Evolutionary conservation across 2,329 filamentous ascomycete species (phyloP).

Genomic region (Clarireedia hainanense): DNA sequence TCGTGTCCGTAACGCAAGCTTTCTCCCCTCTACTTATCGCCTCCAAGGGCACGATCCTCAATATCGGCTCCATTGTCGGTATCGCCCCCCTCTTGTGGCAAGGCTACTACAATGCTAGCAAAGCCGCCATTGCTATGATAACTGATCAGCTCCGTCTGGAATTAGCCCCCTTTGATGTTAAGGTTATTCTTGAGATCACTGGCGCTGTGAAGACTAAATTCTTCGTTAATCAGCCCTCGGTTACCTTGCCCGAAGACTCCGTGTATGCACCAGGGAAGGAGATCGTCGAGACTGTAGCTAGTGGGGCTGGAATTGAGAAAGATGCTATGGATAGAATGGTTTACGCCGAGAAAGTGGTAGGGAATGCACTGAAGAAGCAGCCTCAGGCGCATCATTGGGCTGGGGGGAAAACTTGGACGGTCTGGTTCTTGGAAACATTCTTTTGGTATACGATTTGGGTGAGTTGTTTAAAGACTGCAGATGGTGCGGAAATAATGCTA

Average conservation of each 20-base stretch:
- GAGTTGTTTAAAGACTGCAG: not conserved
- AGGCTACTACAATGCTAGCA: constrained; percentile 22
- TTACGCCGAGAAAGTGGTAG: constrained; percentile 18
- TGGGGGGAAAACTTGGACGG: constrained; percentile 10
- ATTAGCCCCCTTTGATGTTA: constrained; percentile 18
- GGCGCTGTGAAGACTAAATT: constrained; percentile 18
- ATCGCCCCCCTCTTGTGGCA: constrained; percentile 12
- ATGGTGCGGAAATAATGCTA: not conserved
- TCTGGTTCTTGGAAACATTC: constrained; percentile 19
- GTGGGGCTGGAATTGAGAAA: constrained; percentile 2
- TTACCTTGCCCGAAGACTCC: constrained; percentile 14
- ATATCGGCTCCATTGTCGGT: constrained; percentile 33
- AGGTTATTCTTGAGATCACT: constrained; percentile 17
- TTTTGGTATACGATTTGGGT: constrained; percentile 14
- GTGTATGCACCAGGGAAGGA: constrained; percentile 17
- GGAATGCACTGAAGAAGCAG: constrained; percentile 18
- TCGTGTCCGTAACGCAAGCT: constrained; percentile 27
- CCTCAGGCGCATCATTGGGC: constrained; percentile 17
- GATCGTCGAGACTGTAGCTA: constrained; percentile 12
- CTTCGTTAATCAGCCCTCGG: constrained; percentile 15
- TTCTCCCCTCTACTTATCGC: constrained; percentile 24
- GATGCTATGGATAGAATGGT: constrained; percentile 10
- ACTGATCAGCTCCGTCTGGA: constrained; percentile 17
- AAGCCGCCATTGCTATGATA: constrained; percentile 17
- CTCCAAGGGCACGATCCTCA: constrained; percentile 35